Evolutionary conservation across 345 rosid genomes (phyloP), one percentile per base, ranked within the genome.

Genomic region (Eucalyptus virginea): DNA sequence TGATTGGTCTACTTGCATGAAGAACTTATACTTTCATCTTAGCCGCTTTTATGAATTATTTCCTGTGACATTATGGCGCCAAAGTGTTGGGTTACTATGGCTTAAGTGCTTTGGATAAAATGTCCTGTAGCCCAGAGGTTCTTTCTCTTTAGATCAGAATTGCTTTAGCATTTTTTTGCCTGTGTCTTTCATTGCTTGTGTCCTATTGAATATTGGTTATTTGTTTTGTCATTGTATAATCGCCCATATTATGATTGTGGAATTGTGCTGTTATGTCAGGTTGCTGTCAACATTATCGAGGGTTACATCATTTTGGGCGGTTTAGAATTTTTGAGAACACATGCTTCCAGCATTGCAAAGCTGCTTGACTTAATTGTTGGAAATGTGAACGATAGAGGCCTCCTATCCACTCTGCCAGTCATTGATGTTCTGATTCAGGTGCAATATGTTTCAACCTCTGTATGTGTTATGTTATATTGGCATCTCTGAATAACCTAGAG

Each of bases 401-500:
- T 98, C 89, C 95, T 94, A 89, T 92, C 98, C 87, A 91, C 93
- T 88, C 96, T 97, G 91, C 99, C 99, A 72, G 96, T 97, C 91
- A 93, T 98, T 89, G 99, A 97, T 93, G 90, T 96, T 89, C 94
- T 97, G 88, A 92, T 98, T 90, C 98, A 98, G 99, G 99, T 96
- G 92, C 86, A 47, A 69, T 77, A 77, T 77, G 85, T 19, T 40
- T 77, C 47, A 40, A 77, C 6, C 85, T 77, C 85, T 77, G 13
- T 40, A 21, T 40, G 85, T 77, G 45, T 23, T 23, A 21, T 77
- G 24, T 4, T 77, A 77, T 40, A 21, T 40, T 77, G 47, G 30
- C 47, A 21, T 40, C 47, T 77, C 47, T 23, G 28, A 60, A 60
- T 28, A 60, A 60, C 69, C 17, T 28, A 60, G 69, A 60, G 69